Evolutionary conservation across 139 green algal genomes (phyloP), one percentile per base, ranked within the genome.

Genomic region (Chlamydomonas incerta): DNA sequence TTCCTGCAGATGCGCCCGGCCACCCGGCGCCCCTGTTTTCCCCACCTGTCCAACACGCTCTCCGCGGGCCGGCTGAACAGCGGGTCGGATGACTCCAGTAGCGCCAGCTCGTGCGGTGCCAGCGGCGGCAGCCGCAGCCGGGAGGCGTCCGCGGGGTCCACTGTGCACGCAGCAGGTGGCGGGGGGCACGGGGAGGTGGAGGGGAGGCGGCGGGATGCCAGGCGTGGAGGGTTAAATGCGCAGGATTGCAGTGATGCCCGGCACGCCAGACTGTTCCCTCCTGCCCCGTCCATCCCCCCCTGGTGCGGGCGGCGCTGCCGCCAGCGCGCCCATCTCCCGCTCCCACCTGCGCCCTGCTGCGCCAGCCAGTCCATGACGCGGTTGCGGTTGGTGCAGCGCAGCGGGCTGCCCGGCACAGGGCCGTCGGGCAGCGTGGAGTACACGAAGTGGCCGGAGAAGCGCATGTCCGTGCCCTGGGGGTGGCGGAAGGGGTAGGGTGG

Each of bases 401-500:
- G 83, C n/a, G 91, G 79, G 3, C 72, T 80, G 55, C n/a, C 85
- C 26, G 86, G 75, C 34, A 50, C 68, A n/a, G 88, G 89, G 63
- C 77, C 71, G 20, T 79, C 73, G 2, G 91, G 89, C 35, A 88
- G 46, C 29, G 90, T 81, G 34, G 69, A 70, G 71, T 94, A 94
- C 14, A 88, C 75, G 46, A 93, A 94, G 88, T 94, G 91, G 29
- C 91, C 91, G 46, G 88, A 90, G n/a, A 85, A 68, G 33, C 90
- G 83, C 10, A 87, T 66, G 76, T 93, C 91, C 29, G 88, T 92
- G 52, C 90, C 91, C 85, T 91, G 55, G 9, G 21, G 24, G 37
- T 13, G 31, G n/a, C 1, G 28, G 31, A 33, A 24, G 20, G 55
- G 37, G 55, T 9, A 18, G 18, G 55, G 55, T 60, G 55, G 55